Evolutionary conservation across 768 basidiomycete genomes (phyloP), one percentile per base, ranked within the genome.

Genomic region (Lactarius quietus): DNA sequence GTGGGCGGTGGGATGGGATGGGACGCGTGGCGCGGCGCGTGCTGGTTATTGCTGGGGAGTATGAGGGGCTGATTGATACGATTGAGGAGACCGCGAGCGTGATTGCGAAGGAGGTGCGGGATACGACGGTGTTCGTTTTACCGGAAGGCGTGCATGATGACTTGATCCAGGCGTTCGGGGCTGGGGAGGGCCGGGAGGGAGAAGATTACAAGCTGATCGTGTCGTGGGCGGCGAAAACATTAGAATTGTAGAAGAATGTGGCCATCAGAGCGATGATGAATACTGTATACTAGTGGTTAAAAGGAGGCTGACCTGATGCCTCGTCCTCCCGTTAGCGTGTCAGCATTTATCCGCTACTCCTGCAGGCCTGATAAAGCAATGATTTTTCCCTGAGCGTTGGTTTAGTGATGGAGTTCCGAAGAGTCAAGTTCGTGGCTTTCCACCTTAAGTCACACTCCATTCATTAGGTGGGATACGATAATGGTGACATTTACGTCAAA

Each of bases 141-240:
- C 57, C 61, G 43, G 43, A 57, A 29, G 62, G 65, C 17, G 57
- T 66, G 51, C 65, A 64, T 59, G 65, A 64, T 23, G 65, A 66
- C 53, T 64, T 66, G 4, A 55, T 58, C 0, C 15, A 8, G 3
- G 57, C 45, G 6, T 64, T 64, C 36, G 39, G 20, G 6, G 9
- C 51, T 17, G 62, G 57, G 1, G 62, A 57, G 35, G 65, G 62
- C 23, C n/a, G 39, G 41, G 57, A 28, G 29, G 64, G 36, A 14
- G 54, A 51, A 1, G 59, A 56, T 28, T 57, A 65, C 18, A 57
- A 39, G 45, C 9, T 61, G 3, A 28, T 56, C 0, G 54, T 60
- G 23, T 55, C 53, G 23, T 65, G 52, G 51, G 8, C 54, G 9
- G 53, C 58, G 2, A 15, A 26, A 20, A 45, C 39, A 14, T 23